Percentiles rank a stretch among this genome's conserved stretches.
Evolutionary conservation across 192 early-diverging fungal species (phyloP).

Genomic region (Coemansia brasiliensis): DNA sequence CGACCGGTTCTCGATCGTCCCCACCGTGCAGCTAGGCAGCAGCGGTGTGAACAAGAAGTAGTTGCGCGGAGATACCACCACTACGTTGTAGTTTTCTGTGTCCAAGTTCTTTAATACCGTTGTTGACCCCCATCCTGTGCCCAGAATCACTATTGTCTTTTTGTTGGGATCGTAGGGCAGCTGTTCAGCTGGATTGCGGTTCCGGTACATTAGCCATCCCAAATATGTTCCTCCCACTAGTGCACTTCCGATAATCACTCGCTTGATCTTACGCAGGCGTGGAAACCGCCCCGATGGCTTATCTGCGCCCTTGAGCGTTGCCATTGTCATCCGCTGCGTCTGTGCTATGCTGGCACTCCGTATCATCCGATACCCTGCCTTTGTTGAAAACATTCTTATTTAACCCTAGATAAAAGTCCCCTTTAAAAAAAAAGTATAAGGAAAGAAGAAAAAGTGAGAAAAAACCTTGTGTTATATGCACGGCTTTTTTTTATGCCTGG

Average conservation of each 20-base stretch:
- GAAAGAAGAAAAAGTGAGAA: conserved; percentile 6
- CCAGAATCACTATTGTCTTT: conserved; percentile 53
- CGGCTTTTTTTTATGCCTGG: conserved; percentile 2
- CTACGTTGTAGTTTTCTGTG: conserved; percentile 66
- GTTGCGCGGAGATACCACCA: conserved; percentile 80
- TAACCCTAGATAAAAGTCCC: too few relatives aligned
- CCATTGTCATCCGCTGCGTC: conserved; percentile 47
- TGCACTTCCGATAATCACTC: conserved; percentile 25
- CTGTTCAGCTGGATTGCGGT: conserved; percentile 48
- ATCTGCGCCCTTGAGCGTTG: conserved; percentile 21
- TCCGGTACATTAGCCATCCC: conserved; percentile 52
- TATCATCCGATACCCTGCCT: conserved; percentile 15
- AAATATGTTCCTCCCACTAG: conserved; percentile 28
- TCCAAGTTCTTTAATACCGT: conserved; percentile 73
- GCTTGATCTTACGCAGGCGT: conserved; percentile 44
- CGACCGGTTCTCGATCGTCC: conserved; percentile 83
- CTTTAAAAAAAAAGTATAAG: neutral
- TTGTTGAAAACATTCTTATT: conserved; percentile 24
- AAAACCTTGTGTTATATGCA: neutral
- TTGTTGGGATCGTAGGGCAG: conserved; percentile 57
- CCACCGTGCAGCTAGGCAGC: conserved; percentile 79
- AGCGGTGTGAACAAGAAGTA: conserved; percentile 88
- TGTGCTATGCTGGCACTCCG: conserved; percentile 17
- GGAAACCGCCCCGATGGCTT: conserved; percentile 19
- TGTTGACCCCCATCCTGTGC: conserved; percentile 64